Evolutionary conservation across 139 green algal species (phyloP), one percentile per base, ranked within the genome.

Genomic region (Chloropicon primus): DNA sequence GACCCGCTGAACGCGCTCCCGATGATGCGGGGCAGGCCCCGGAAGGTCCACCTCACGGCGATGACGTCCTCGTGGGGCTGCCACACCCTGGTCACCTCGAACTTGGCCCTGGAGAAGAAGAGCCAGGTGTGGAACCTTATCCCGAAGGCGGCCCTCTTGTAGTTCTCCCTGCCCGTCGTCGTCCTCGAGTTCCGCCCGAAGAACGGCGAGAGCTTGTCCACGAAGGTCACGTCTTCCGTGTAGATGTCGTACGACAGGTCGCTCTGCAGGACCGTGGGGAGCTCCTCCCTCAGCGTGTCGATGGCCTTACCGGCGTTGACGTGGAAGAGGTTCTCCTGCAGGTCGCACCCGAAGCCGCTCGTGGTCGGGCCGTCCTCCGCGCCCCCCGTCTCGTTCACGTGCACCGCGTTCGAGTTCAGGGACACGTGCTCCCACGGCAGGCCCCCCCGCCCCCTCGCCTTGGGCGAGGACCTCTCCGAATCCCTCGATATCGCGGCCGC

Each of bases 1-100:
- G 54, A 26, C 25, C 23, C 80, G 25, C 22, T 26, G 10, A 80
- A 53, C 76, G 24, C 27, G 24, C 10, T n/a, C 10, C 29, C 54
- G 1, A 80, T 53, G 24, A 83, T 25, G 2, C 80, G 71, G 28
- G 77, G 54, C 1, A 77, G 54, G 23, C 25, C 80, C 24, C n/a
- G n/a, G 1, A 83, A 28, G 54, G 25, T 80, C 80, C 80, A 83
- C 27, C 80, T 26, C 1, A 83, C 75, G 26, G 53, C 41, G 29
- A 83, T 80, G 1, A 72, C 74, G 21, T 79, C 53, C 21, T 80
- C 76, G 21, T 80, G 26, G 2, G 80, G 80, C 22, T 74, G 72
- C 80, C 80, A 83, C 27, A 83, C 79, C 24, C 80, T 22, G 21
- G 29, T 21, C 21, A 83, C 71, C 21, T 83, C 25, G 2, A 83